Evolutionary conservation across 2,329 filamentous ascomycete species (phyloP).

Genomic region (Alternaria longipes): DNA sequence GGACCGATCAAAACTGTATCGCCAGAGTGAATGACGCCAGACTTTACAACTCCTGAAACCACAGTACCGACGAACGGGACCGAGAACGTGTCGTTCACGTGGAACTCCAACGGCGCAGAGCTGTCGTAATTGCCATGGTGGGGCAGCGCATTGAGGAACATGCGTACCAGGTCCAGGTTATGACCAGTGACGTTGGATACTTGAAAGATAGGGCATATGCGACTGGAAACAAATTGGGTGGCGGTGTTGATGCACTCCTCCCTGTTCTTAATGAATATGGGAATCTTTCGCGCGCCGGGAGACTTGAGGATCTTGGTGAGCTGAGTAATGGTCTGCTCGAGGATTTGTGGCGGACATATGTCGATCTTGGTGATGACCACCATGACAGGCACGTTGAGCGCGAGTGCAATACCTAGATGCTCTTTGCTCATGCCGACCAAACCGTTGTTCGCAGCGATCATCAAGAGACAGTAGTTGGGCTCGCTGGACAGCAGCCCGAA

Average conservation of each 20-base stretch:
- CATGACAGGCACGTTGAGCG: conserved; percentile 96
- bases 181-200: conserved; percentile 97
- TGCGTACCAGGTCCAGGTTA: conserved; percentile 87
- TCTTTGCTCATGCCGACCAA: conserved; percentile 98
- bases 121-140: conserved; percentile 93
- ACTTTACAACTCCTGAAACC: conserved; percentile 90
- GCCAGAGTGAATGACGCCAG: conserved; percentile 84
- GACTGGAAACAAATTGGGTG: conserved; percentile 91
- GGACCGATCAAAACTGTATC: conserved; percentile 90
- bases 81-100: conserved; percentile 97
- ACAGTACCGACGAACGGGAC: conserved; percentile 97
- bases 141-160: conserved; percentile 93
- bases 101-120: conserved; percentile 87
- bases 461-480: conserved; percentile 95
- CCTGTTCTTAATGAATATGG: conserved; percentile 90
- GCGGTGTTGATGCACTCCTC: conserved; percentile 96
- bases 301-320: conserved; percentile 93
- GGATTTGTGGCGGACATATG: conserved; percentile 94
- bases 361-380: conserved; percentile 98
- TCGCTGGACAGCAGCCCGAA: conserved; percentile 94
- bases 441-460: conserved; percentile 98
- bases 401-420: conserved; percentile 92
- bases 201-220: conserved; percentile 97
- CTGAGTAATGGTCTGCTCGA: conserved; percentile 91
- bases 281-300: conserved; percentile 92